phyloP scores from a whole-genome alignment of 139 green algal species.

The Desmodesmus armatus region DNA sequence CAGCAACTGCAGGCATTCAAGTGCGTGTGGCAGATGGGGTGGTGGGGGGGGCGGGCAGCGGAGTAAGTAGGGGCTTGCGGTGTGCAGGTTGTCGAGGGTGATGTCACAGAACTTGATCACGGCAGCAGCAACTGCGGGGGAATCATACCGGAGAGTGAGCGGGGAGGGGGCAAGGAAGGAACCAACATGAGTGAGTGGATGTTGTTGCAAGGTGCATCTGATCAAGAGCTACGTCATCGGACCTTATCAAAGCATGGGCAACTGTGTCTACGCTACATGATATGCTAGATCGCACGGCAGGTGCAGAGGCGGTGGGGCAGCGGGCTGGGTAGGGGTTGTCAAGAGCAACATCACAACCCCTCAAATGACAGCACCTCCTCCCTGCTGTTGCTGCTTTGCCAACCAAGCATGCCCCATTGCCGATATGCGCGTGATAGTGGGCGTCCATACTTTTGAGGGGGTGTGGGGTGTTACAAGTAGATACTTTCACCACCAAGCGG shows the following conservation, averaged over 20 bases:
- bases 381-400: neutral
- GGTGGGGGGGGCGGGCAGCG: neutral
- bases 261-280: neutral
- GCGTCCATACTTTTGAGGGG: neutral
- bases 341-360: neutral
- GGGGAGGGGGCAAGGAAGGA: neutral
- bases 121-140: neutral
- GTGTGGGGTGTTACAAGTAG: too few species aligned
- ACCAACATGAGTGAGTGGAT: neutral
- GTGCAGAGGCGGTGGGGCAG: too few species aligned
- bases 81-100: neutral
- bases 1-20: neutral
- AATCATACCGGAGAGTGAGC: neutral
- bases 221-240: too few species aligned
- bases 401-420: neutral
- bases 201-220: neutral
- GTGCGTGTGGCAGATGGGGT: neutral
- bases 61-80: too few species aligned
- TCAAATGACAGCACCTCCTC: neutral
- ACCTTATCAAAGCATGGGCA: too few species aligned
- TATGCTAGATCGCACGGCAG: neutral
- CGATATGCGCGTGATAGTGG: neutral
- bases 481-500: too few species aligned
- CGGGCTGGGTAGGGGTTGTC: too few species aligned
- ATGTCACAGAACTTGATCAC: neutral